Base-by-base conservation (phyloP, 345 rosid genomes). In the Brassica rapa region DNA sequence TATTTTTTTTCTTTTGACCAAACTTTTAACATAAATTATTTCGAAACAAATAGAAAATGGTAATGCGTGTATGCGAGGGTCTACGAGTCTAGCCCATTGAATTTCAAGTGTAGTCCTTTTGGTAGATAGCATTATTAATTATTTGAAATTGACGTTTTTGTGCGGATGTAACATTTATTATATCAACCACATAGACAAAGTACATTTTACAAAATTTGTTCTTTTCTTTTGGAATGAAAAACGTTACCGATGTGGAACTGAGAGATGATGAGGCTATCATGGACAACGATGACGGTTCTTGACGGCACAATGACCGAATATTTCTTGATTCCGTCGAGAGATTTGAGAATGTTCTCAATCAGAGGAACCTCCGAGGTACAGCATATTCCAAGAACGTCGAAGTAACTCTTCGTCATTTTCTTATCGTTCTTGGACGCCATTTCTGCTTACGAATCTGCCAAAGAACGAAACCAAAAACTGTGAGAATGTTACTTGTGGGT, bases 311-410 rank as follows among this genome's bases (percentile, higher is more conserved):
- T 84, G 27, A 95, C 92, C 2, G 92, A 85, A 21, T 76, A 80
- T 49, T 95, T 88, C 68, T 89, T 83, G 1, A 95, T 83, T 0
- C 99, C 99, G 19, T 86, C 84, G 1, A 91, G 82, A 0, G 93
- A 80, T 3, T 83, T 84, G 25, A 93, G 87, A 4, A 91, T 82
- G 30, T 77, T 93, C 72, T 93, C 98, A 0, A 95, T 72, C 62
- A 93, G 16, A 14, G 98, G 88, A 69, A 91, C 88, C 75, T 94
- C 98, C 2, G 98, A 94, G 1, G 99, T 82, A 68, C 99, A 95
- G 69, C 99, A 95, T 0, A 95, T 73, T 3, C 98, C 99, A 53
- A 91, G 57, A 30, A 93, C 97, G 61, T 95, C 99, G 25, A 91
- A 90, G 81, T 95, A 93, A 82, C 93, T 95, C 68, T 91, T 95